Conservation (phyloP, 176 grass and related monocot species). For the Triticum urartu region DNA sequence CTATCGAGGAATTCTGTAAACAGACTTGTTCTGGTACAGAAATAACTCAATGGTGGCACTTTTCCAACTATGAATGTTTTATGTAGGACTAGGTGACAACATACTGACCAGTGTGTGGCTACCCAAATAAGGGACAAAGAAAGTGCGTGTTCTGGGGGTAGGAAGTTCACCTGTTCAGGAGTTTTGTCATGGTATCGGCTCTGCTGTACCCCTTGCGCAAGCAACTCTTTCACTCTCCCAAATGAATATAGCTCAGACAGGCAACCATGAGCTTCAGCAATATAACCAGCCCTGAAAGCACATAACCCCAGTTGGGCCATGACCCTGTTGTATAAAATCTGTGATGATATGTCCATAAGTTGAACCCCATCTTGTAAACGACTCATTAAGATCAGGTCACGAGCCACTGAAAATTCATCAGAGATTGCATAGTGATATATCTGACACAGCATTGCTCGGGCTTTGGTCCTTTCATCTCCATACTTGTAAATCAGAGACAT, state of each 20-base stretch:
- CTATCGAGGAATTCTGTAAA: not conserved
- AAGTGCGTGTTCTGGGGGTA: not conserved
- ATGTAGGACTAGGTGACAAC: not conserved
- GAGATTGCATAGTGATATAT: constrained; percentile 95
- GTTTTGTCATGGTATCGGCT: constrained; percentile 97
- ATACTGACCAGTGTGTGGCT: not conserved
- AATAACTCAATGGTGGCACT: not conserved
- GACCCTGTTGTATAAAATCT: constrained; percentile 90
- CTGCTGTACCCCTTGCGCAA: constrained; percentile 88
- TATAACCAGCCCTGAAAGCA: constrained; percentile 87
- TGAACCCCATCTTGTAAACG: constrained; percentile 92
- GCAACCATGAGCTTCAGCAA: constrained; percentile 79
- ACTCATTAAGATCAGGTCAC: constrained; percentile 92
- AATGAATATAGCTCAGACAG: constrained; percentile 80
- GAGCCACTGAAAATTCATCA: constrained; percentile 81
- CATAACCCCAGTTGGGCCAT: constrained; percentile 89
- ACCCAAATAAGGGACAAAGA: not conserved
- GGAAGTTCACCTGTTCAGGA: constrained; percentile 71
- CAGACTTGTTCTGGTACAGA: not conserved
- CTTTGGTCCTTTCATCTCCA: constrained; percentile 96
- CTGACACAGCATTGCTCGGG: constrained; percentile 89
- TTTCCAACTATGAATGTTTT: not conserved
- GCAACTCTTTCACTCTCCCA: constrained; percentile 90
- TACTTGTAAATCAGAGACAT: constrained; percentile 85
- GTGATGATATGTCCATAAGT: constrained; percentile 90